Evolutionary conservation across 768 basidiomycete species (phyloP).

Genomic region (Mycena latifolia): DNA sequence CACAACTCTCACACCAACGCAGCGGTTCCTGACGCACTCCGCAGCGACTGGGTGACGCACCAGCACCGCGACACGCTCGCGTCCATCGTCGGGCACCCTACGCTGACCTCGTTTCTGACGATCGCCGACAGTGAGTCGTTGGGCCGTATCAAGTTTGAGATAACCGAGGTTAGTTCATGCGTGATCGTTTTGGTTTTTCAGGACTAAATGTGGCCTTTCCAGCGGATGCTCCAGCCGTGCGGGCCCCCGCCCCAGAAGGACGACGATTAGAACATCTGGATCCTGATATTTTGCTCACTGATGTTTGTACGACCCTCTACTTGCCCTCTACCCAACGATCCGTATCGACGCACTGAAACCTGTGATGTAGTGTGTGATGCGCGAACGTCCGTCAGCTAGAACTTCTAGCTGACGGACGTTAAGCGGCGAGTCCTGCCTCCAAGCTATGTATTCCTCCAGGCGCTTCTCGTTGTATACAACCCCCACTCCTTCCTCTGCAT

Average conservation of each 20-base stretch:
- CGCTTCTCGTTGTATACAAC: too few relatives aligned
- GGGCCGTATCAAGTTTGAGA: slow-evolving; percentile 91
- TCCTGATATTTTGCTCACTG: neutral
- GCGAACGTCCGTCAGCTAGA: too few relatives aligned
- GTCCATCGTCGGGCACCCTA: slow-evolving; percentile 92
- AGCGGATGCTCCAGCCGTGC: slow-evolving; percentile 97
- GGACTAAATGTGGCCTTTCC: slow-evolving; percentile 43
- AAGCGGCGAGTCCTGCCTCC: too few relatives aligned
- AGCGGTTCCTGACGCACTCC: neutral
- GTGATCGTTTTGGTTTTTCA: neutral
- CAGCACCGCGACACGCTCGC: slow-evolving; percentile 97
- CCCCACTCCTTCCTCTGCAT: too few relatives aligned
- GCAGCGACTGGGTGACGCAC: slow-evolving; percentile 97
- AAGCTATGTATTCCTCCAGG: too few relatives aligned
- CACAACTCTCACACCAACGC: neutral
- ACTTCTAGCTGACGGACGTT: too few relatives aligned
- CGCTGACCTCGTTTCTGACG: slow-evolving; percentile 87
- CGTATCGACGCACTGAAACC: too few relatives aligned
- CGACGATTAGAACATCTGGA: slow-evolving; percentile 68
- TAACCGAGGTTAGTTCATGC: slow-evolving; percentile 82
- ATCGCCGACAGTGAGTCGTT: slow-evolving; percentile 96
- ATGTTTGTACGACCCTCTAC: too few relatives aligned
- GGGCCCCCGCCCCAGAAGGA: slow-evolving; percentile 93
- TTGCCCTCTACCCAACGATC: too few relatives aligned
- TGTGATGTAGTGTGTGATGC: too few relatives aligned